Percentiles rank a stretch among this genome's conserved stretches.
Evolutionary conservation across 2,329 filamentous ascomycete species (phyloP).

Genomic region (Coniochaeta hoffmannii): DNA sequence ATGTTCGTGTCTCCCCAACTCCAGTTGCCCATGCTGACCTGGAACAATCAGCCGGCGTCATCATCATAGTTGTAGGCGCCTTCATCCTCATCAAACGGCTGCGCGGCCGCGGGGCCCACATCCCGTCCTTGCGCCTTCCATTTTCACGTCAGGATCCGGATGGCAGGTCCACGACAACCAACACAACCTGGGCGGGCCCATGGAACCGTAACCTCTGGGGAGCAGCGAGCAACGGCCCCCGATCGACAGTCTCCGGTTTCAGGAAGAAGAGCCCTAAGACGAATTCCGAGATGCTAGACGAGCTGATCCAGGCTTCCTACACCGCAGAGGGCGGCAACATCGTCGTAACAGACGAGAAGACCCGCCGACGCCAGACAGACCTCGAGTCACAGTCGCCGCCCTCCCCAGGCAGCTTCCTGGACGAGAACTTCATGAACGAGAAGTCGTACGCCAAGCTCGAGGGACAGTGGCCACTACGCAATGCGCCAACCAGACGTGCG

Average conservation of each 20-base stretch:
- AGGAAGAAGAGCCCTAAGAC: background rate
- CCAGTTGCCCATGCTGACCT: background rate
- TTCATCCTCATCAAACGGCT: background rate
- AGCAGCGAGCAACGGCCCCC: background rate
- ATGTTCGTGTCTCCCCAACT: background rate
- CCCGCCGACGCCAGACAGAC: background rate
- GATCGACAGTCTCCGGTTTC: background rate
- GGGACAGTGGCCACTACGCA: background rate
- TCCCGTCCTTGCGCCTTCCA: background rate
- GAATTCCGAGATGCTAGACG: background rate
- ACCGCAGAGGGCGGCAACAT: background rate
- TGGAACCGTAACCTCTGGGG: constrained; percentile 2
- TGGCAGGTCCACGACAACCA: background rate
- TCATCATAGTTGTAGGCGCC: background rate
- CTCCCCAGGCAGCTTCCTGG: background rate
- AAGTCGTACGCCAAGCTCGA: constrained; percentile 1
- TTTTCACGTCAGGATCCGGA: background rate
- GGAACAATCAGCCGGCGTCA: background rate
- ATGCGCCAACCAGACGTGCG: background rate
- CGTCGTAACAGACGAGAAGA: background rate
- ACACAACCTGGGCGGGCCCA: background rate
- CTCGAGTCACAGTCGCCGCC: background rate
- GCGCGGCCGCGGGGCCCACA: background rate
- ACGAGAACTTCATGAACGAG: constrained; percentile 1
- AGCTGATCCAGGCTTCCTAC: constrained; percentile 1